These are phyloP conservation scores for Piper longum DNA, from an alignment of 164 flowering plant species.

Conservation along the genomic window DNA sequence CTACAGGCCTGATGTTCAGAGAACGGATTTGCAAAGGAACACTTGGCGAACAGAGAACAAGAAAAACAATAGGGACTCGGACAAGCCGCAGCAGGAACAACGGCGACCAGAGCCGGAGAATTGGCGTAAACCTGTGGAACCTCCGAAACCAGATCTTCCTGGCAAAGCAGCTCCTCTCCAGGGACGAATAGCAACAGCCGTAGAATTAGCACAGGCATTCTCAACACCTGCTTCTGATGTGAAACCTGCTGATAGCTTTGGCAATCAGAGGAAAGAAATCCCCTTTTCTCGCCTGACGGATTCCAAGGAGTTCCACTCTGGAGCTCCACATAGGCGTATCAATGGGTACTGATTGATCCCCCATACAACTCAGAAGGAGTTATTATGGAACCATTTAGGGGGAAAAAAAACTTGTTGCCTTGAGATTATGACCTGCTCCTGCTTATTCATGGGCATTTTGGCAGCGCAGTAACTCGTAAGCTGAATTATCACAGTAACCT, in stretches of 20 bases:
- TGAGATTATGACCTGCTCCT: no score
- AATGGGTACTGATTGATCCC: conserved; percentile 15
- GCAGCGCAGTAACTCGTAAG: no score
- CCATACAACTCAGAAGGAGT: no score
- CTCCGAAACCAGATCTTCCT: conserved; percentile 21
- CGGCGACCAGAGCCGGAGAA: conserved; percentile 67
- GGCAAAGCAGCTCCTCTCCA: conserved; percentile 11
- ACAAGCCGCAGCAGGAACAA: conserved; percentile 40
- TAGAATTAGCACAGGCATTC: conserved; percentile 74
- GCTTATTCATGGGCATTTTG: no score
- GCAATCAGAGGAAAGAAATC: conserved; percentile 33
- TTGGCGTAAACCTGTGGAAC: conserved; percentile 67
- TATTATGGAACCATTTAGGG: no score
- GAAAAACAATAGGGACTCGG: conserved; percentile 30
- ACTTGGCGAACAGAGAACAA: conserved; percentile 48
- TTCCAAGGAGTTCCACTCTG: conserved; percentile 15
- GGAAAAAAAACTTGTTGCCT: no score
- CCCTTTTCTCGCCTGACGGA: conserved; percentile 56
- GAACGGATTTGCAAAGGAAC: conserved; percentile 34
- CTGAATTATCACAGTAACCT: no score
- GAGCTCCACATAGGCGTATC: conserved; percentile 17
- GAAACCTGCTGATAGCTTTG: conserved; percentile 21
- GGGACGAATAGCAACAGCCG: conserved; percentile 63
- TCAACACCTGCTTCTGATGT: conserved; percentile 48
- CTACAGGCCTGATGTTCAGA: conserved; percentile 25